Evolutionary conservation across 2,329 filamentous ascomycete species (phyloP), one percentile per base, ranked within the genome.

Genomic region (Thelonectria olida): DNA sequence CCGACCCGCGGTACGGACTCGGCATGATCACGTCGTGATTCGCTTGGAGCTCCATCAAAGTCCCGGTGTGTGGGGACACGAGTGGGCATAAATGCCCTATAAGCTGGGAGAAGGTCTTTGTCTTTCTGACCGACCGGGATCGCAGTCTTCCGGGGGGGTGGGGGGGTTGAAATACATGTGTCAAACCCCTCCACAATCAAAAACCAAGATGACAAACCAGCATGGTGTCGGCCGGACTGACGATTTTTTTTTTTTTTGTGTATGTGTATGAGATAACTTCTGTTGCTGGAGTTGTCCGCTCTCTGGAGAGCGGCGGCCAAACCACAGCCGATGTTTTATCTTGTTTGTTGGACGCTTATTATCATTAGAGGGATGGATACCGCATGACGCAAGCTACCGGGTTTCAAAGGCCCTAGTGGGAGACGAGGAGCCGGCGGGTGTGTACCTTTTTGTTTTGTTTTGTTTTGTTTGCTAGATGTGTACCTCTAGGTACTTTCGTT

Each of bases 1-100:
- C 82, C 15, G 85, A 88, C 62, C 84, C 84, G 25, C 80, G 85
- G 61, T 87, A 84, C 65, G 82, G 79, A 17, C 76, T 87, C 42
- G 80, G 80, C 53, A 86, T 84, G 77, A 79, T 86, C 51, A 83
- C 83, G 49, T 76, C 73, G 51, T 78, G 66, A 73, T 58, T 48
- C n/a, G n/a, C n/a, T n/a, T n/a, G n/a, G 25, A 12, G n/a, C n/a
- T n/a, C n/a, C n/a, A n/a, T n/a, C n/a, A n/a, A n/a, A n/a, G n/a
- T n/a, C n/a, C n/a, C n/a, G n/a, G n/a, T n/a, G n/a, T n/a, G n/a
- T n/a, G n/a, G n/a, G n/a, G n/a, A n/a, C n/a, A n/a, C n/a, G n/a
- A n/a, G n/a, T n/a, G n/a, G n/a, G n/a, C n/a, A n/a, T n/a, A n/a
- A n/a, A n/a, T n/a, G n/a, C n/a, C n/a, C n/a, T n/a, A n/a, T n/a